Base-by-base conservation (phyloP, 352 stramenopile species). In the Pythium vanterpoolii region DNA sequence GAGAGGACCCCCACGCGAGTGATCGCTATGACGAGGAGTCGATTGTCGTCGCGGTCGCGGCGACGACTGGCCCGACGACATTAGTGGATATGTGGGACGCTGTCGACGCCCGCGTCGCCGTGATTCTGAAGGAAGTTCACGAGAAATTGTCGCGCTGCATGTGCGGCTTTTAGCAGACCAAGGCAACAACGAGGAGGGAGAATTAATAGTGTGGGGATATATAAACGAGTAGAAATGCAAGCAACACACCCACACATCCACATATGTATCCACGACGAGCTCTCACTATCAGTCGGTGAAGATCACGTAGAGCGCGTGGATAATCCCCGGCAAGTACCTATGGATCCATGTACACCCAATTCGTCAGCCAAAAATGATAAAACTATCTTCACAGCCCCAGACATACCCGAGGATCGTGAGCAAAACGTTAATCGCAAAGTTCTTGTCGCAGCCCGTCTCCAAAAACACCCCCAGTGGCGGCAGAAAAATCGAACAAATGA, bases 261-360 rank as follows among this genome's bases (percentile, higher is more conserved):
- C n/a, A n/a, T n/a, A n/a, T n/a, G n/a, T n/a, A n/a, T n/a, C n/a
- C n/a, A n/a, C n/a, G n/a, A n/a, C n/a, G n/a, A n/a, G n/a, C 31
- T 36, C 16, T 38, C 10, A 36, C 33, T 21, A 4, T 45, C 68
- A 80, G 42, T 50, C 66, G 45, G 56, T 58, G 34, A 71, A 69
- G 47, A 79, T 78, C n/a, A 86, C 57, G 43, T 78, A 83, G 18
- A 87, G 42, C 27, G 77, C 73, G 50, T 87, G 74, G 56, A 87
- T 72, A 44, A 83, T 81, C 31, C 73, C 74, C 10, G 75, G 77
- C 14, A 87, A 51, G 68, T 85, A 87, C 6, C 77, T 86, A 42
- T 42, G 19, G n/a, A n/a, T n/a, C n/a, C n/a, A n/a, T 23, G 34
- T 39, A 57, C 16, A 43, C 21, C 18, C n/a, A 40, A 16, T 14